Conservation (phyloP, 768 basidiomycete genomes). For the Neoboletus magnificus region DNA sequence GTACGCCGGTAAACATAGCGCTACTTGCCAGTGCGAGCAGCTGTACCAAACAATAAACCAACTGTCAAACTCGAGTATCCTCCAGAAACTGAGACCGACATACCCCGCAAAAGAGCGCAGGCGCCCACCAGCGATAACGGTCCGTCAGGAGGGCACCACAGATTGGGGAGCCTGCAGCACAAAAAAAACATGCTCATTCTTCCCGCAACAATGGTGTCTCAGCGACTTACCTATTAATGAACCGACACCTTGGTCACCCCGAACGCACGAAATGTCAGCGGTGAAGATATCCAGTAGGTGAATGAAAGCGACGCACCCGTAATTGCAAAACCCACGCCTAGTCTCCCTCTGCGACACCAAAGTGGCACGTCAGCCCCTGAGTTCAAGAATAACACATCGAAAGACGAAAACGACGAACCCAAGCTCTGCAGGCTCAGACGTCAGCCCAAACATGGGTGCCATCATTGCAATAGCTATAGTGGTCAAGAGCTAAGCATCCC, state of each 20-base stretch:
- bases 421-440: slow-evolving; percentile 47
- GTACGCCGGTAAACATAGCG: slow-evolving; percentile 11
- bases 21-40: slow-evolving; percentile 5
- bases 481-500: neutral
- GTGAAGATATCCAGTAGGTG: neutral
- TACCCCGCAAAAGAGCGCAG: slow-evolving; percentile 50
- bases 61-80: too few relatives aligned
- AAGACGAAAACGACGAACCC: slow-evolving; percentile 33
- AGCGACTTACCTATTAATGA: slow-evolving; percentile 16
- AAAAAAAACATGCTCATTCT: slow-evolving; percentile 14
- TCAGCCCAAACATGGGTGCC: slow-evolving; percentile 45
- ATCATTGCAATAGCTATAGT: slow-evolving; percentile 36
- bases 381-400: neutral
- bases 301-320: slow-evolving; percentile 29
- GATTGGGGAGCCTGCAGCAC: slow-evolving; percentile 48
- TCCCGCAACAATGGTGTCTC: too few relatives aligned
- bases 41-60: neutral
- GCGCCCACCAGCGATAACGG: slow-evolving; percentile 54
- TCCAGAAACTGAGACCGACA: neutral
- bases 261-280: too few relatives aligned
- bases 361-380: neutral
- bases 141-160: slow-evolving; percentile 51
- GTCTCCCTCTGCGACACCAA: slow-evolving; percentile 23
- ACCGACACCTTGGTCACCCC: slow-evolving; percentile 19
- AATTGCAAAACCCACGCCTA: slow-evolving; percentile 49